Percentiles rank a stretch among this genome's conserved stretches.
phyloP scores from a whole-genome alignment of 1,139 yeast species.

The Protomyces lactucae-debilis region DNA sequence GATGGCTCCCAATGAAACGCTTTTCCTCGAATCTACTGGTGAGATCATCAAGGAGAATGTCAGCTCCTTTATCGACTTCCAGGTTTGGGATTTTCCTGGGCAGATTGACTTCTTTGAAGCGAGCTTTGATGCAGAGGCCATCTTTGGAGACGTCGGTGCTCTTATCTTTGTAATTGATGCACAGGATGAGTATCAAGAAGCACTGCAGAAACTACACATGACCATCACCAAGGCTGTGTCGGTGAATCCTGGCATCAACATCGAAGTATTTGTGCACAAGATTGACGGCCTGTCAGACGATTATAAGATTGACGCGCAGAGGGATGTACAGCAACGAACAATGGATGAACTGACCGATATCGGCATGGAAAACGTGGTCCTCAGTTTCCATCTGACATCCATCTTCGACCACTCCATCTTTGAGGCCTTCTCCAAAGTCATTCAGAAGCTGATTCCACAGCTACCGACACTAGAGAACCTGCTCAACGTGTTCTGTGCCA shows the following conservation, averaged over 20 bases:
- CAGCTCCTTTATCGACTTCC: conserved; percentile 71
- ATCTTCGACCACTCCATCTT: conserved; percentile 93
- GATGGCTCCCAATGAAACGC: conserved; percentile 92
- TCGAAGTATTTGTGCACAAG: conserved; percentile 90
- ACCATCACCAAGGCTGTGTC: conserved; percentile 84
- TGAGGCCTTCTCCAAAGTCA: conserved; percentile 90
- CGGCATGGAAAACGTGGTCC: conserved; percentile 86
- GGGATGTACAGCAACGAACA: conserved; percentile 93
- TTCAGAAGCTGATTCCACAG: conserved; percentile 85
- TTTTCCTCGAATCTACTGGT: conserved; percentile 83
- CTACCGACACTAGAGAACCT: conserved; percentile 81
- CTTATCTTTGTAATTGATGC: conserved; percentile 89
- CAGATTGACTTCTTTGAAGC: conserved; percentile 88
- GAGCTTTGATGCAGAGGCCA: conserved; percentile 64
- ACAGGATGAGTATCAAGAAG: conserved; percentile 85
- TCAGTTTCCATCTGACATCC: conserved; percentile 83
- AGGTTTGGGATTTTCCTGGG: conserved; percentile 96
- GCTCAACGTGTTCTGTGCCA: conserved; percentile 74
- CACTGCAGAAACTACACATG: conserved; percentile 80
- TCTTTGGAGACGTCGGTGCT: conserved; percentile 84
- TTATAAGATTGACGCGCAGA: conserved; percentile 73
- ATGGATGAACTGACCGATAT: conserved; percentile 87
- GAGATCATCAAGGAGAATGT: conserved; percentile 79
- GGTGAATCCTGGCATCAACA: conserved; percentile 77
- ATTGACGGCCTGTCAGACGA: conserved; percentile 94